These are phyloP conservation scores for Akanthomyces muscarius DNA, from an alignment of 2,329 filamentous ascomycete genomes.

Conservation along the genomic window DNA sequence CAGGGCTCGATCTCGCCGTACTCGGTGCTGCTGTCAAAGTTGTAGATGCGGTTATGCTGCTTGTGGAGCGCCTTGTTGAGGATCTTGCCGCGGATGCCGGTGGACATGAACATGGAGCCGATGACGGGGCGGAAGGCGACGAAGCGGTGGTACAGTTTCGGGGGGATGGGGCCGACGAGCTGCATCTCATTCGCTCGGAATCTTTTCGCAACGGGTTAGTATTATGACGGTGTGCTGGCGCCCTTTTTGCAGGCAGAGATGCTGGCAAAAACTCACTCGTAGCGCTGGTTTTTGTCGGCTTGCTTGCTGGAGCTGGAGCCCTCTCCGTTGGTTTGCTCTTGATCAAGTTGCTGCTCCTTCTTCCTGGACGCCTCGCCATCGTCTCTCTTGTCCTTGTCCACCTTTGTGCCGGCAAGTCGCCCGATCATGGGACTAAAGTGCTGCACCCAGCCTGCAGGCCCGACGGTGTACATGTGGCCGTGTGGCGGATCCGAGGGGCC, in stretches of 20 bases:
- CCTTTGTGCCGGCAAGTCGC: slow-evolving; percentile 68
- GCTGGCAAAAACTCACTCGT: slow-evolving; percentile 56
- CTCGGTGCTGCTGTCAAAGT: slow-evolving; percentile 73
- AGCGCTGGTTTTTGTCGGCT: slow-evolving; percentile 55
- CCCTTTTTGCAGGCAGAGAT: not conserved
- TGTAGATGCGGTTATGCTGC: slow-evolving; percentile 85
- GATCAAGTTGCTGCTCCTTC: slow-evolving; percentile 17
- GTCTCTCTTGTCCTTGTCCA: slow-evolving; percentile 36
- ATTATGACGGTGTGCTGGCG: not conserved
- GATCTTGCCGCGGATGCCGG: slow-evolving; percentile 72
- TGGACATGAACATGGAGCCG: slow-evolving; percentile 78
- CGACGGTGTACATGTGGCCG: slow-evolving; percentile 74
- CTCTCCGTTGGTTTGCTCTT: slow-evolving; percentile 39
- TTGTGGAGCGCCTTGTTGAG: slow-evolving; percentile 84
- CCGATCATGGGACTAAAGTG: slow-evolving; percentile 90
- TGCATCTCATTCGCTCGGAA: slow-evolving; percentile 95
- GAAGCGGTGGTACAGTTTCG: slow-evolving; percentile 80
- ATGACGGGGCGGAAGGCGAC: slow-evolving; percentile 92
- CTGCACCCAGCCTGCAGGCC: slow-evolving; percentile 70
- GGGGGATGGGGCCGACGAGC: slow-evolving; percentile 75
- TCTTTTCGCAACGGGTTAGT: slow-evolving; percentile 38
- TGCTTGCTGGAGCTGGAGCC: not conserved
- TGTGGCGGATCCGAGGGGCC: slow-evolving; percentile 67
- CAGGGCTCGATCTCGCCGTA: slow-evolving; percentile 65
- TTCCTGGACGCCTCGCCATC: slow-evolving; percentile 45